phyloP scores from a whole-genome alignment of 2,329 filamentous ascomycete species.

The Verticillium longisporum region DNA sequence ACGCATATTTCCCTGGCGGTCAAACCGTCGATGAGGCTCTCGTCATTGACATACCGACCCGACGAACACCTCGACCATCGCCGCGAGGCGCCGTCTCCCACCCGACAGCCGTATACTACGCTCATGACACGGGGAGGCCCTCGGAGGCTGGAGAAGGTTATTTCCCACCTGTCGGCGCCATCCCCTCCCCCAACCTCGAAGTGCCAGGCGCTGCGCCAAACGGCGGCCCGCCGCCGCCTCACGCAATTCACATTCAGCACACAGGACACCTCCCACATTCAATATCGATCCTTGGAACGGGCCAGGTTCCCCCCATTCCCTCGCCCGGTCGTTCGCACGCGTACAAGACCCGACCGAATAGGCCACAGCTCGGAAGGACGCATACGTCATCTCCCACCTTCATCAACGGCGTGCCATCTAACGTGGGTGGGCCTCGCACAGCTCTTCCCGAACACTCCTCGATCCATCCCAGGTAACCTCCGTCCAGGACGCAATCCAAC shows the following conservation, averaged over 20 bases:
- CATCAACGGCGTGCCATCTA: conserved; percentile 37
- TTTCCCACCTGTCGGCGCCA: conserved; percentile 61
- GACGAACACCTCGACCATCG: conserved; percentile 73
- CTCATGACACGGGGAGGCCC: conserved; percentile 56
- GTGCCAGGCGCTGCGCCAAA: conserved; percentile 29
- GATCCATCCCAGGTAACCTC: conserved; percentile 31
- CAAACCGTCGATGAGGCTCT: conserved; percentile 86
- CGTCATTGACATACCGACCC: conserved; percentile 76
- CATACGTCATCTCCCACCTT: conserved; percentile 78
- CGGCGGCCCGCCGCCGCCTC: conserved; percentile 24
- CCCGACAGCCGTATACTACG: conserved; percentile 42
- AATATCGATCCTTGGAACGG: conserved; percentile 75
- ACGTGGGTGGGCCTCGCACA: conserved; percentile 23
- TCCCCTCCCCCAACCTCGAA: conserved; percentile 32
- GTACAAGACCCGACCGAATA: conserved; percentile 48
- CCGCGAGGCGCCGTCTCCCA: conserved; percentile 50
- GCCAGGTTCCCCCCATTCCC: conserved; percentile 71
- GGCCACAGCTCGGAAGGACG: conserved; percentile 59
- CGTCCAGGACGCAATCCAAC: conserved; percentile 52
- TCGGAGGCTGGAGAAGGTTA: conserved; percentile 71
- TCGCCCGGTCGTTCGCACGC: conserved; percentile 63
- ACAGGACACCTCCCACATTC: conserved; percentile 39
- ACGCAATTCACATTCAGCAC: conserved; percentile 16
- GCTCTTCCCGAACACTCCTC: conserved; percentile 31
- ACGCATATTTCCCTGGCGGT: conserved; percentile 77